Percentiles rank a stretch among this genome's conserved stretches.
Conservation (phyloP, 768 basidiomycete species). For the Phaeotremella skinneri region DNA sequence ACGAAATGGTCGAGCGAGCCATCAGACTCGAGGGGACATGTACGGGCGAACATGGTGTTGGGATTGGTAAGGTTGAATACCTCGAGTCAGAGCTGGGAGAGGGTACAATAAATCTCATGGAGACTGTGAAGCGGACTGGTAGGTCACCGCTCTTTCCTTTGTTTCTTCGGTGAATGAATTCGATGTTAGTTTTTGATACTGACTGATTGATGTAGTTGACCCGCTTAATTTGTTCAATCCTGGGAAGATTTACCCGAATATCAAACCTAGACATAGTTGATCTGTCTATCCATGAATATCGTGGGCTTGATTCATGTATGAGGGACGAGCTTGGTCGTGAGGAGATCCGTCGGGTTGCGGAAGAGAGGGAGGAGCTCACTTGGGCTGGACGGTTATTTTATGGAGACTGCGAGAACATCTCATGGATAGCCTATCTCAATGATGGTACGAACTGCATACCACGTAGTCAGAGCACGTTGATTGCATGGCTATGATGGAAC, state of each 20-base stretch:
- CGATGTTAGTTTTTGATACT: background rate
- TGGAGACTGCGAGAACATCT: too few relatives aligned
- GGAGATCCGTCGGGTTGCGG: too few relatives aligned
- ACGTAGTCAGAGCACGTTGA: too few relatives aligned
- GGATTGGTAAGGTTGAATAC: slow-evolving; percentile 81
- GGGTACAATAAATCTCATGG: slow-evolving; percentile 80
- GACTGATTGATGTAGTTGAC: slow-evolving; percentile 54
- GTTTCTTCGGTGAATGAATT: background rate
- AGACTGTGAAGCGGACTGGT: slow-evolving; percentile 67
- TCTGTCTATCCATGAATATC: background rate
- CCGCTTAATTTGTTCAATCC: slow-evolving; percentile 81
- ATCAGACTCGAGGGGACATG: slow-evolving; percentile 55
- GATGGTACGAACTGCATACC: too few relatives aligned
- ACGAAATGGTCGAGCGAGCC: slow-evolving; percentile 53
- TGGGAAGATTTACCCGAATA: slow-evolving; percentile 59
- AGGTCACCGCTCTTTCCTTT: slow-evolving; percentile 49
- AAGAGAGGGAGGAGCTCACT: too few relatives aligned
- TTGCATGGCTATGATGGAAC: too few relatives aligned
- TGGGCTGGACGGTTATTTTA: too few relatives aligned
- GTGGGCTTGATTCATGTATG: slow-evolving; percentile 5
- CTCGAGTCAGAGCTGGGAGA: slow-evolving; percentile 76
- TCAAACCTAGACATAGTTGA: slow-evolving; percentile 30
- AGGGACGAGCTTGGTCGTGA: too few relatives aligned
- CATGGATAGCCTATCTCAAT: too few relatives aligned
- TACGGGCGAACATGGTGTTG: slow-evolving; percentile 74